Base-by-base conservation (phyloP, 2,329 filamentous ascomycete species). In the Chalaropsis thielavioides region DNA sequence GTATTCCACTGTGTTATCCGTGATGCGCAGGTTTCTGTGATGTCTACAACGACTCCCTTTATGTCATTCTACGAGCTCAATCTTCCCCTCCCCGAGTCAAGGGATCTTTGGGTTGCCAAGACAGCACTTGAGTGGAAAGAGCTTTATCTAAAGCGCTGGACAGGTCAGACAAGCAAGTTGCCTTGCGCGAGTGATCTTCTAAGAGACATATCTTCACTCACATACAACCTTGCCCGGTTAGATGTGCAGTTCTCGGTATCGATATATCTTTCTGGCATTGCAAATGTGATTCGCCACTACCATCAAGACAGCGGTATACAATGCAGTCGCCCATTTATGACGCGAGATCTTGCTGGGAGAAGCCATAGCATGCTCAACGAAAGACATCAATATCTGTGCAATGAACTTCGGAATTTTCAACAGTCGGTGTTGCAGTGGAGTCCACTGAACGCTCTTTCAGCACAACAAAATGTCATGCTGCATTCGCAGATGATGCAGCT, bases 1-100 rank as follows among this genome's bases (percentile, higher is more conserved):
- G 81, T 83, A 2, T 84, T 87, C 67, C 83, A 86, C 70, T 75
- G 82, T 15, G 87, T 87, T 68, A 73, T 86, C 4, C 80, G 85
- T 65, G 87, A 90, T 69, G 78, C 84, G 0, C 84, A 88, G 67
- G 79, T 81, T 3, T 88, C 87, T 1, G 86, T 90, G 75, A 82
- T 83, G 1, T 78, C 87, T 3, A 76, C 87, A 64, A 83, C 81
- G 24, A 85, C 81, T 66, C 84, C 85, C 0, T 75, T 83, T 22
- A 82, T 89, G 68, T 87, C 86, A 0, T 90, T 88, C 69, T 79
- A 84, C 0, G 87, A 90, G 69, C 74, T 90, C 61, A 82, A 82
- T 3, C 74, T 89, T 2, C 85, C 86, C 1, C 73, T 90, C 0
- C 87, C 87, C 0, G 81, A 81, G 67, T 76, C 82, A 0, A 78